Evolutionary conservation across 129 eudicot genomes (phyloP).

Genomic region (Flaveria brownii): DNA sequence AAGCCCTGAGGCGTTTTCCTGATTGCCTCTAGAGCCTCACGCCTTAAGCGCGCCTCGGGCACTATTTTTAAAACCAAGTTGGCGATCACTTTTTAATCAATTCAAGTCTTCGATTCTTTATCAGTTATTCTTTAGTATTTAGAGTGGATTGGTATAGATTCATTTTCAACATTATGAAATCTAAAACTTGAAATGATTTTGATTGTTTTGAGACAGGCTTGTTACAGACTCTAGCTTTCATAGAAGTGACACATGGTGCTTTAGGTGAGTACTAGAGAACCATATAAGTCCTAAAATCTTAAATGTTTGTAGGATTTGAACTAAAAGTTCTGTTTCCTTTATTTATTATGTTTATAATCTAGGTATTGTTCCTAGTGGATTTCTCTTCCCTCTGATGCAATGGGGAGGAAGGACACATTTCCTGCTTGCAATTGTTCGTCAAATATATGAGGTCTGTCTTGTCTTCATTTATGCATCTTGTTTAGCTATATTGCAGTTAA

Average conservation of each 20-base stretch:
- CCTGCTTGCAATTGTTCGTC: constrained; percentile 64
- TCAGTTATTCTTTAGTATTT: too few relatives aligned
- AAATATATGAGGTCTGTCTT: constrained; percentile 56
- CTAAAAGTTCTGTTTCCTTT: not conserved
- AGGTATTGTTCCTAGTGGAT: constrained; percentile 97
- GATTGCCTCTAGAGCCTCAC: too few relatives aligned
- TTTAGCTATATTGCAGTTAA: not conserved
- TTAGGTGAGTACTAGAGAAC: constrained; percentile 47
- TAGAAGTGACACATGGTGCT: constrained; percentile 94
- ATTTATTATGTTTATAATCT: constrained; percentile 13
- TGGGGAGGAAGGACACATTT: constrained; percentile 94
- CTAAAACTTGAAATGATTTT: not conserved
- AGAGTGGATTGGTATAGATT: too few relatives aligned
- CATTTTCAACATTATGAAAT: not conserved
- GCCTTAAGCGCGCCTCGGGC: too few relatives aligned
- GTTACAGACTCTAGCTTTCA: constrained; percentile 68
- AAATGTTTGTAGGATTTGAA: constrained; percentile 6
- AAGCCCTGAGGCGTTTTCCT: too few relatives aligned
- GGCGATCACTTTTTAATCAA: too few relatives aligned
- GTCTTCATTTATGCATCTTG: constrained; percentile 2
- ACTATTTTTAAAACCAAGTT: too few relatives aligned
- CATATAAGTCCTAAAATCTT: constrained; percentile 2
- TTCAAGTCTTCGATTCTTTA: too few relatives aligned
- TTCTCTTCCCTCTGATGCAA: constrained; percentile 80
- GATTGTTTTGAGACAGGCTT: constrained; percentile 46